Conservation (phyloP, 2,329 filamentous ascomycete species). For the Pyricularia sp. region DNA sequence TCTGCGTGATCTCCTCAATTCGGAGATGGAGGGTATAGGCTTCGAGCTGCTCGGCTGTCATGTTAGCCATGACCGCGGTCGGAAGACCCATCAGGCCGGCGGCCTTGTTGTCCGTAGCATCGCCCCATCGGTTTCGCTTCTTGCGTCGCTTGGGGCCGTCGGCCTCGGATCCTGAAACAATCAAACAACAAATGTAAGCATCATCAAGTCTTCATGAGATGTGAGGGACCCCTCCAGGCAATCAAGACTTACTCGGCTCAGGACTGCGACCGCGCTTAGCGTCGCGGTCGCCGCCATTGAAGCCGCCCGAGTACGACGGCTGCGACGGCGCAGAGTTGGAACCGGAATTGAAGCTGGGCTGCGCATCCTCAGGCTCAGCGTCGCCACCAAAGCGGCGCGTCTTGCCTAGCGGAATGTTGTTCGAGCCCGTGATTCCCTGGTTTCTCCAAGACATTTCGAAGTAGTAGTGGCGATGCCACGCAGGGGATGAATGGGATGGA, state of each 20-base stretch:
- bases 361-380: slow-evolving; percentile 19
- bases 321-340: slow-evolving; percentile 1
- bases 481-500: neutral
- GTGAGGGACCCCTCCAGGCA: slow-evolving; percentile 34
- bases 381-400: slow-evolving; percentile 68
- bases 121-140: slow-evolving; percentile 98
- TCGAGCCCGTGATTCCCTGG: slow-evolving; percentile 90
- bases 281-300: slow-evolving; percentile 32
- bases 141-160: slow-evolving; percentile 86
- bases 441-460: slow-evolving; percentile 56
- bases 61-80: slow-evolving; percentile 91
- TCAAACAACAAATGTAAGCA: neutral
- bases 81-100: slow-evolving; percentile 95
- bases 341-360: slow-evolving; percentile 1
- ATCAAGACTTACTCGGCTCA: slow-evolving; percentile 55
- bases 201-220: slow-evolving; percentile 40
- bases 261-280: slow-evolving; percentile 90
- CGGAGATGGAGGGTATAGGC: slow-evolving; percentile 93
- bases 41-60: slow-evolving; percentile 97
- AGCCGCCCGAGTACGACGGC: slow-evolving; percentile 2
- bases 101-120: slow-evolving; percentile 96
- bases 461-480: neutral
- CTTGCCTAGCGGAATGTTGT: slow-evolving; percentile 91
- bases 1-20: slow-evolving; percentile 98
- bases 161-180: slow-evolving; percentile 34